Conservation (phyloP, 176 grass and related monocot species). For the Bonia amplexicaulis region DNA sequence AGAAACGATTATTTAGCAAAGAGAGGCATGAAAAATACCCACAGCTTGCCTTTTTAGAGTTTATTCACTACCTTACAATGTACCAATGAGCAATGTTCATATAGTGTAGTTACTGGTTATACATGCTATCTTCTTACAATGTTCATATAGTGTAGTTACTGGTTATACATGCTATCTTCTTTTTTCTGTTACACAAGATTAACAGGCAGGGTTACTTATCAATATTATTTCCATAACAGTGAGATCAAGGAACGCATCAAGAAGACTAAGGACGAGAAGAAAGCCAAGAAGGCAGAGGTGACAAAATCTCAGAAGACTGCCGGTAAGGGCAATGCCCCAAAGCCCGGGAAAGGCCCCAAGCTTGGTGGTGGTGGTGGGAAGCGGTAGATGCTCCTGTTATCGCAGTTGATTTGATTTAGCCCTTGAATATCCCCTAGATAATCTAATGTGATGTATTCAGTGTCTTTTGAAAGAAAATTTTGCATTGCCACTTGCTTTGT, state of each 20-base stretch:
- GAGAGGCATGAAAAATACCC: neutral
- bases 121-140: too few species aligned
- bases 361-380: constrained; percentile 57
- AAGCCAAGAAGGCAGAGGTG: constrained; percentile 47
- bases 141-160: neutral
- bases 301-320: constrained; percentile 30
- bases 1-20: neutral
- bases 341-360: constrained; percentile 38
- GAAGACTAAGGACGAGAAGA: constrained; percentile 52
- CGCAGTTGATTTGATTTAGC: neutral
- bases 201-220: neutral
- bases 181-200: too few species aligned
- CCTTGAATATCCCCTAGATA: neutral
- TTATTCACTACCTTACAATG: neutral
- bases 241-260: constrained; percentile 37
- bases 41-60: neutral
- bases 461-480: neutral
- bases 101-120: neutral
- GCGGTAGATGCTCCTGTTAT: constrained; percentile 11
- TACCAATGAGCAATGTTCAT: neutral
- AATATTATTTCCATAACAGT: constrained; percentile 20
- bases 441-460: neutral
- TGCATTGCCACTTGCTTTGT: neutral
- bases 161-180: too few species aligned
- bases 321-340: constrained; percentile 20